phyloP scores from a whole-genome alignment of 108 stramenopile genomes.

The Epipyxis sp. region DNA sequence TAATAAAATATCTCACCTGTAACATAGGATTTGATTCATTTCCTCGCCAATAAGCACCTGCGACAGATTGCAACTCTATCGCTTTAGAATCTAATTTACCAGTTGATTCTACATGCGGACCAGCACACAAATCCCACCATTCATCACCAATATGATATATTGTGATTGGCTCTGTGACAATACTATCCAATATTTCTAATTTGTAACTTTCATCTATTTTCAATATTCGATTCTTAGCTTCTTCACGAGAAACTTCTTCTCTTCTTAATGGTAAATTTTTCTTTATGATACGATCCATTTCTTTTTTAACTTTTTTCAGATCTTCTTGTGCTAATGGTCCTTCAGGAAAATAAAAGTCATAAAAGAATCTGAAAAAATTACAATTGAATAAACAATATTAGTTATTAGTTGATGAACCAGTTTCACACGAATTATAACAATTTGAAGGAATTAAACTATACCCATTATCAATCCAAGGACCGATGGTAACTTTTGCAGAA shows the following conservation, averaged over 20 bases:
- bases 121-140: slow-evolving; percentile 98
- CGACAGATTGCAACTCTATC: slow-evolving; percentile 74
- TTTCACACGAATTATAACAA: too few relatives aligned
- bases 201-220: slow-evolving; percentile 83
- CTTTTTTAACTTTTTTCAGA: slow-evolving; percentile 83
- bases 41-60: slow-evolving; percentile 97
- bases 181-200: slow-evolving; percentile 80
- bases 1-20: slow-evolving; percentile 28
- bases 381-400: not conserved
- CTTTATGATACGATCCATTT: slow-evolving; percentile 90
- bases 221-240: slow-evolving; percentile 65
- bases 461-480: slow-evolving; percentile 96
- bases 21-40: slow-evolving; percentile 67
- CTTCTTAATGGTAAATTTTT: slow-evolving; percentile 73
- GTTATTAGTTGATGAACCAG: not conserved
- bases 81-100: slow-evolving; percentile 49
- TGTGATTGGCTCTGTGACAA: slow-evolving; percentile 87
- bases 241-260: slow-evolving; percentile 72
- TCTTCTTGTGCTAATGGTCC: slow-evolving; percentile 68
- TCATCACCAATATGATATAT: slow-evolving; percentile 86
- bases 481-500: slow-evolving; percentile 90
- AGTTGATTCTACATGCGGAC: slow-evolving; percentile 88
- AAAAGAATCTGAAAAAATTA: slow-evolving; percentile 67
- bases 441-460: slow-evolving; percentile 21
- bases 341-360: slow-evolving; percentile 82